phyloP scores from a whole-genome alignment of 257 asterid species.

The Nemophila menziesii region DNA sequence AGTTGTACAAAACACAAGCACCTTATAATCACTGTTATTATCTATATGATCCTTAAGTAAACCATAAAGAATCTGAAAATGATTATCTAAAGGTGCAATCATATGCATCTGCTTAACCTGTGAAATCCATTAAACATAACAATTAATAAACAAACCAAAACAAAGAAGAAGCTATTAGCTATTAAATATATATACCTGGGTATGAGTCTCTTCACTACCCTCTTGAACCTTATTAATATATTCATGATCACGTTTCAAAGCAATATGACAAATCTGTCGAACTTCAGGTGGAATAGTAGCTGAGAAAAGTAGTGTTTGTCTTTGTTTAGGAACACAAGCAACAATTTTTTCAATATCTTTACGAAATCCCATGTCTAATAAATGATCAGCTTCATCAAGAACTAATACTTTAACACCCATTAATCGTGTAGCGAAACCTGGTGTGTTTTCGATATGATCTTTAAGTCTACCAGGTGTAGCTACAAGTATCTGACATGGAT shows the following conservation, averaged over 20 bases:
- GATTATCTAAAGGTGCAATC: constrained; percentile 72
- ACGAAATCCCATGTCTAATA: constrained; percentile 97
- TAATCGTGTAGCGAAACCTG: constrained; percentile 88
- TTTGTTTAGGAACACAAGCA: constrained; percentile 89
- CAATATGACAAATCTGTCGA: constrained; percentile 85
- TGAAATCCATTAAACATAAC: not conserved
- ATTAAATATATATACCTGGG: constrained; percentile 47
- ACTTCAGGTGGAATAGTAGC: constrained; percentile 89
- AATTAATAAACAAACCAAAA: constrained; percentile 1
- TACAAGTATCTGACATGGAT: constrained; percentile 81
- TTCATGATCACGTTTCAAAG: constrained; percentile 86
- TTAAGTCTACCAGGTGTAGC: constrained; percentile 97
- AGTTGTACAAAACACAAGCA: constrained; percentile 90
- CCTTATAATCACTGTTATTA: constrained; percentile 83
- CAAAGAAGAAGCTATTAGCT: constrained; percentile 1
- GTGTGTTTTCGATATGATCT: constrained; percentile 89
- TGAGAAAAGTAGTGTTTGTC: constrained; percentile 92
- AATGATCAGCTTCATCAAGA: constrained; percentile 97
- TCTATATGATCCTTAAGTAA: constrained; percentile 70
- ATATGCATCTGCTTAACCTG: constrained; percentile 86
- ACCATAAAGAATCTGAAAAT: constrained; percentile 61
- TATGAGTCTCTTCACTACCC: constrained; percentile 94
- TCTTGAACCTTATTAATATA: constrained; percentile 77
- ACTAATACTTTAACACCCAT: constrained; percentile 91
- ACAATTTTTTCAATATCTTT: constrained; percentile 80